Percentiles rank a stretch among this genome's conserved stretches.
phyloP scores from a whole-genome alignment of 257 asterid species.

The Ehretia macrophylla region DNA sequence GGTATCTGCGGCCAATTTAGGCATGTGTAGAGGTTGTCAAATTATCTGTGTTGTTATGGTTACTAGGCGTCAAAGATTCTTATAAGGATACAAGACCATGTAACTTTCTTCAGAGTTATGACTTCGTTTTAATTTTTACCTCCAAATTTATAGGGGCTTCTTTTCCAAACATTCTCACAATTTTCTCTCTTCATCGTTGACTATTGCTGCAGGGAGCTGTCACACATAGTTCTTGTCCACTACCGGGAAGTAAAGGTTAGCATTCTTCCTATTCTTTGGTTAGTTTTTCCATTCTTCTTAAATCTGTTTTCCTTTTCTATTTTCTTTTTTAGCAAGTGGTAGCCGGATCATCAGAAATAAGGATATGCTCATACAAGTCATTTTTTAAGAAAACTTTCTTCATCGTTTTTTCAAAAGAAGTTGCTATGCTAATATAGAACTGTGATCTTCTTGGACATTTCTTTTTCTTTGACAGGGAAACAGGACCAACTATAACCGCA shows the following conservation, averaged over 20 bases:
- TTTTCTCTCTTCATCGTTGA: conserved; percentile 7
- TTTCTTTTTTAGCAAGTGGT: background rate
- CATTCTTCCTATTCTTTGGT: conserved; percentile 16
- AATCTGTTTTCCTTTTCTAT: background rate
- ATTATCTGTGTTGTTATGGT: background rate
- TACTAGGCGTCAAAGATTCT: background rate
- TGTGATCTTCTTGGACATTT: background rate
- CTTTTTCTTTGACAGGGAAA: conserved; percentile 49
- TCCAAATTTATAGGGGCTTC: background rate
- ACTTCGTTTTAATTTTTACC: background rate
- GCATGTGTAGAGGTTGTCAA: too few species aligned
- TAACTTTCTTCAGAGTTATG: background rate
- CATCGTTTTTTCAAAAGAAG: too few species aligned
- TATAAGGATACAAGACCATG: background rate
- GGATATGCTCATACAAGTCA: background rate
- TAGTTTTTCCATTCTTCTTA: conserved; percentile 13
- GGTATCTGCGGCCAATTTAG: too few species aligned
- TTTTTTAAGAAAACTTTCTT: too few species aligned
- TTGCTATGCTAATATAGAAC: background rate
- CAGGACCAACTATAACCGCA: conserved; percentile 55
- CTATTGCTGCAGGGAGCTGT: conserved; percentile 62
- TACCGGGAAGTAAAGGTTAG: conserved; percentile 93
- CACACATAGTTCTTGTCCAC: conserved; percentile 95
- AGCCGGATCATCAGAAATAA: background rate
- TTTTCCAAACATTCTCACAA: background rate